phyloP scores from a whole-genome alignment of 345 rosid species.

The sweet orange (Citrus sinensis) region DVS_A1.0 CM039164.1:5063501-5064000 shows the following conservation, averaged over 20 bases:
- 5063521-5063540: neutral
- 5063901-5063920: neutral
- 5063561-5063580: neutral
- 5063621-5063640: no score
- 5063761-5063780: neutral
- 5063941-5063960: neutral
- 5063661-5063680: no score
- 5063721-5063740: no score
- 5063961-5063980: neutral
- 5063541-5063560: neutral
- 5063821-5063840: neutral
- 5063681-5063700: no score
- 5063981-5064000: neutral
- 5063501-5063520: conserved; percentile 2
- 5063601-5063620: no score
- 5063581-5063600: neutral
- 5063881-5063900: neutral
- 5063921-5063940: neutral
- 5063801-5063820: neutral
- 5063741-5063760: no score
- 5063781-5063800: neutral
- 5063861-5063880: neutral
- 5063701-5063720: no score
- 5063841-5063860: neutral
- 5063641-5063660: no score